Conservation (phyloP, 164 flowering plant genomes). For the Nymphaea colorata region DNA sequence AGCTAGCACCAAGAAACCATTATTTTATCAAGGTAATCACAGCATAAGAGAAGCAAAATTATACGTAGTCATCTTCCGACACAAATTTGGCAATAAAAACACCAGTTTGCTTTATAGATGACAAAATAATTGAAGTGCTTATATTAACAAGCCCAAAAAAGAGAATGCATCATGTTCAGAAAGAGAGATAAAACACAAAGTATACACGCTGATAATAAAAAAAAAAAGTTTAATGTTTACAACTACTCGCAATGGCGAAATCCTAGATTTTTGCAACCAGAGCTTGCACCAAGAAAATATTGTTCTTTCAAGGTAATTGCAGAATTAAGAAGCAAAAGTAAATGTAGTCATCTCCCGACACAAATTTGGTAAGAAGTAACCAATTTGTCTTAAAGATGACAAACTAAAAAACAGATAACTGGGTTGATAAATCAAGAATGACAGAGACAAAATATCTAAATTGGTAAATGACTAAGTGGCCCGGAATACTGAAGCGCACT, state of each 20-base stretch:
- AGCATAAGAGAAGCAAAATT: conserved; percentile 3
- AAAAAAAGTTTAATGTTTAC: not conserved
- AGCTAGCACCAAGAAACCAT: conserved; percentile 13
- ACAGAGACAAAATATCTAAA: too few species aligned
- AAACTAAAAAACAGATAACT: not conserved
- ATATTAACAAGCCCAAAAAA: too few species aligned
- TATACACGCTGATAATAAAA: not conserved
- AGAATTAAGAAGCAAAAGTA: conserved; percentile 2
- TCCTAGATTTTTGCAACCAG: too few species aligned
- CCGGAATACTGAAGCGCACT: too few species aligned
- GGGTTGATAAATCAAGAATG: too few species aligned
- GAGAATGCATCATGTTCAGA: too few species aligned
- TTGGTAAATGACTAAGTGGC: too few species aligned
- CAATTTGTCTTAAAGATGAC: conserved; percentile 31
- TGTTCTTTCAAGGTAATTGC: conserved; percentile 7
- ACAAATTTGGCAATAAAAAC: conserved; percentile 16
- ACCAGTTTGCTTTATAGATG: conserved; percentile 30
- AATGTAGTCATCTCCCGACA: conserved; percentile 27
- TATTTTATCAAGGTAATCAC: conserved; percentile 7
- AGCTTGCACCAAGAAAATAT: conserved; percentile 13
- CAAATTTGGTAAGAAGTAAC: conserved; percentile 16
- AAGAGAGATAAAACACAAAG: too few species aligned
- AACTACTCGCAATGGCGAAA: too few species aligned
- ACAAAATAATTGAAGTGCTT: conserved; percentile 1
- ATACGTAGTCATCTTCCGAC: conserved; percentile 25